phyloP scores from a whole-genome alignment of 2,329 filamentous ascomycete species.

The Plectosphaerella cucumerina region DNA sequence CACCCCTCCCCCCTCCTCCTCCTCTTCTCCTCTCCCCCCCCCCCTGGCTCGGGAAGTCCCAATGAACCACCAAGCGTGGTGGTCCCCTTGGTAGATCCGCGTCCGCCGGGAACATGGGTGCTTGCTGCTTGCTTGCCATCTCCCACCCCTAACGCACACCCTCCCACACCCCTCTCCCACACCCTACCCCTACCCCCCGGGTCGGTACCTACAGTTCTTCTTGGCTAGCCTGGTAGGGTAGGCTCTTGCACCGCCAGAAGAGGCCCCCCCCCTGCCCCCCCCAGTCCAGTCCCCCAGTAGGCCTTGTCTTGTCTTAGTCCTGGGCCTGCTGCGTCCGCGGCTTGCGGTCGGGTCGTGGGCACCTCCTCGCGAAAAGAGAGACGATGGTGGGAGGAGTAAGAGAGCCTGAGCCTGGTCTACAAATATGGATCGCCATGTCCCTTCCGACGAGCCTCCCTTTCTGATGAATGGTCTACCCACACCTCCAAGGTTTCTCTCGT shows the following conservation, averaged over 20 bases:
- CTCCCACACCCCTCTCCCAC: not conserved
- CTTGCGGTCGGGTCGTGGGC: too few relatives aligned
- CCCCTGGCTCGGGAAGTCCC: too few relatives aligned
- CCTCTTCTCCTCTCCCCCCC: too few relatives aligned
- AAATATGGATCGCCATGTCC: not conserved
- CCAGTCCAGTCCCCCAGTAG: not conserved
- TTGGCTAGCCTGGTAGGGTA: not conserved
- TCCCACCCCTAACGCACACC: not conserved
- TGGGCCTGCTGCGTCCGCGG: too few relatives aligned
- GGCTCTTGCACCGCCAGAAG: not conserved
- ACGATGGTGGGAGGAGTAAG: too few relatives aligned
- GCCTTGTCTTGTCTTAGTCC: too few relatives aligned
- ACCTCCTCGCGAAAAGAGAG: not conserved
- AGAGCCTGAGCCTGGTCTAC: not conserved
- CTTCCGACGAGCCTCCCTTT: not conserved
- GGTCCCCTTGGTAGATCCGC: conserved; percentile 1
- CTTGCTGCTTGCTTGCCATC: too few relatives aligned
- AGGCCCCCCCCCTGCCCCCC: not conserved
- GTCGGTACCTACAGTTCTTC: not conserved
- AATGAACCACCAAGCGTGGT: not conserved
- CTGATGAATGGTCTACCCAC: not conserved
- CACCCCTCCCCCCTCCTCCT: too few relatives aligned
- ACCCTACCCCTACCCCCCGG: not conserved
- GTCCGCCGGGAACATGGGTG: conserved; percentile 4
- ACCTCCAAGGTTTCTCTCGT: not conserved